A percentile compares a stretch with the other conserved stretches of the same genome.
Conservation (phyloP, 768 basidiomycete species). For the Artomyces pyxidatus region DNA sequence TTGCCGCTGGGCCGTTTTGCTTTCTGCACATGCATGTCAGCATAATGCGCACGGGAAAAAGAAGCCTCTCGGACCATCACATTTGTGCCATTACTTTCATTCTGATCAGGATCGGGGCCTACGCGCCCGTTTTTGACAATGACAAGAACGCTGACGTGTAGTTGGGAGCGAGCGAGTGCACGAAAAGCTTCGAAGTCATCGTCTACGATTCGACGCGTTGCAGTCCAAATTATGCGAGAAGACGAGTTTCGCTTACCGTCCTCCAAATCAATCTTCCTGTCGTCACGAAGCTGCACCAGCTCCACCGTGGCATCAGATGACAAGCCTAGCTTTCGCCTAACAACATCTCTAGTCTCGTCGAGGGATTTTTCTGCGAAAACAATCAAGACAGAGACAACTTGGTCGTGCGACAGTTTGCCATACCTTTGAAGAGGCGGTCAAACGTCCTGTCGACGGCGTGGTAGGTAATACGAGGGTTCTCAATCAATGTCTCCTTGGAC, state of each 20-base stretch:
- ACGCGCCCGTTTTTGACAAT: neutral
- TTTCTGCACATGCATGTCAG: too few relatives aligned
- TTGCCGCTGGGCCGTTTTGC: neutral
- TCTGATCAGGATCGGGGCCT: too few relatives aligned
- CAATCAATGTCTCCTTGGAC: too few relatives aligned
- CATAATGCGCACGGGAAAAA: too few relatives aligned
- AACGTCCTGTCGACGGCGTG: constrained; percentile 28
- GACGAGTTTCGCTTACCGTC: constrained; percentile 47
- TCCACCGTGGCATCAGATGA: constrained; percentile 26
- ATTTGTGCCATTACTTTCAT: neutral
- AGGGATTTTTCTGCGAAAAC: constrained; percentile 48
- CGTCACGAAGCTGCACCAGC: constrained; percentile 47
- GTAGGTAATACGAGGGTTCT: constrained; percentile 6
- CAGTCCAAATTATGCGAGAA: neutral
- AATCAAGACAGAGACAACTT: constrained; percentile 4
- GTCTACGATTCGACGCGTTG: constrained; percentile 33
- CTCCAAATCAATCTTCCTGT: constrained; percentile 55
- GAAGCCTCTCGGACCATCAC: neutral
- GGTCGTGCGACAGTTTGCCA: constrained; percentile 1
- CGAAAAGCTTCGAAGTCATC: constrained; percentile 75
- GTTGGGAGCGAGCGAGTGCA: constrained; percentile 32
- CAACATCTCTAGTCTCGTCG: constrained; percentile 45
- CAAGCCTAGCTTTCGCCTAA: constrained; percentile 56
- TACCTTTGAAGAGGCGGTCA: constrained; percentile 47
- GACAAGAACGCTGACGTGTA: constrained; percentile 13